Percentiles rank a stretch among this genome's conserved stretches.
These are phyloP conservation scores for Dipodascus geniculatus DNA, from an alignment of 805 yeast genomes.

Conservation along the genomic window DNA sequence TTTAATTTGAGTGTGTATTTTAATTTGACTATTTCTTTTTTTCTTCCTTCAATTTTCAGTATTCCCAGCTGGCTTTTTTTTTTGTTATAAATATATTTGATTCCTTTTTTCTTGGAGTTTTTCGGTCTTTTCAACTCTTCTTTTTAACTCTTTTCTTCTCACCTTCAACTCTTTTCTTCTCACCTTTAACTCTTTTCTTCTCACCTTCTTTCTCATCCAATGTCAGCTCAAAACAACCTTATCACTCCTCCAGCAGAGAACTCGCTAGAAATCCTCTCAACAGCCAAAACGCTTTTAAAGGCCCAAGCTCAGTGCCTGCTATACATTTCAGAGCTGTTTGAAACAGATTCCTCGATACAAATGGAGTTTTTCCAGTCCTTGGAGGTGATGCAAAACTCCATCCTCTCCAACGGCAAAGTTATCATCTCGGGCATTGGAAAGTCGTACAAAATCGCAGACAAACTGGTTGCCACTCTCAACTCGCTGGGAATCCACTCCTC, in stretches of 20 bases:
- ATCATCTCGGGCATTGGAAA: constrained; percentile 80
- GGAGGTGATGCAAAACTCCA: constrained; percentile 27
- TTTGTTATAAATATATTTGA: neutral
- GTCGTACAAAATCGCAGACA: constrained; percentile 65
- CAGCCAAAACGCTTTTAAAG: constrained; percentile 24
- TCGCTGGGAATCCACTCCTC: constrained; percentile 64
- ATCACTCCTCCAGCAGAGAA: constrained; percentile 39
- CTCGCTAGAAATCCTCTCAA: constrained; percentile 37
- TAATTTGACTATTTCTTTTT: neutral
- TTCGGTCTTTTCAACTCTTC: neutral
- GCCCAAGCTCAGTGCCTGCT: constrained; percentile 28
- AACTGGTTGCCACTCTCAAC: constrained; percentile 71
- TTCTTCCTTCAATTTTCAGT: neutral
- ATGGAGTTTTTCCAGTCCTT: constrained; percentile 21
- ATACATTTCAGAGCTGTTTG: constrained; percentile 21
- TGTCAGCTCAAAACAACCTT: neutral
- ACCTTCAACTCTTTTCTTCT: neutral
- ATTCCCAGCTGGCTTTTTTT: neutral
- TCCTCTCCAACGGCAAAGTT: constrained; percentile 49
- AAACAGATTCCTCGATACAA: constrained; percentile 16
- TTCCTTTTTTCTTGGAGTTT: neutral
- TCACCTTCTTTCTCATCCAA: too few relatives aligned
- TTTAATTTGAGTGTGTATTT: too few relatives aligned
- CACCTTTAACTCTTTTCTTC: neutral
- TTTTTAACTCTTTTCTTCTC: neutral